Conservation (phyloP, 208 protist species). For the Herpetomonas muscarum region DNA sequence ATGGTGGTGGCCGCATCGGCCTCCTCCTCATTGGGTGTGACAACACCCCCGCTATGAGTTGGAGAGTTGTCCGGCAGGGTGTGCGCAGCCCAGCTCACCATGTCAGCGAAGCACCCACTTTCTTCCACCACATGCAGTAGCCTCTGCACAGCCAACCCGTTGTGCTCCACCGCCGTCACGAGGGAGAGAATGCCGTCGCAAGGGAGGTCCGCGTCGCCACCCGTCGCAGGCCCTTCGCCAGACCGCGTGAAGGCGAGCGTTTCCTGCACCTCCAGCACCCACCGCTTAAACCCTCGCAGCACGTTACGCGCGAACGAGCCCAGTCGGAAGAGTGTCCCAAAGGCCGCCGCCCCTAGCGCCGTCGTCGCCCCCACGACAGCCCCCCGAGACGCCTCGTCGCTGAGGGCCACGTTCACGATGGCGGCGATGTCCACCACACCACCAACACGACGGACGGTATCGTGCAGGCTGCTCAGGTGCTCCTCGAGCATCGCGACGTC, state of each 20-base stretch:
- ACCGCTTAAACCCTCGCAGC: constrained; percentile 29
- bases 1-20: too few species aligned
- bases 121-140: constrained; percentile 24
- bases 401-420: neutral
- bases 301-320: constrained; percentile 22
- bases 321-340: constrained; percentile 32
- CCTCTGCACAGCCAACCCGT: constrained; percentile 25
- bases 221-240: neutral
- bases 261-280: constrained; percentile 45
- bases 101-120: constrained; percentile 26
- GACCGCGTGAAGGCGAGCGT: neutral
- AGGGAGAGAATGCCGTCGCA: constrained; percentile 5
- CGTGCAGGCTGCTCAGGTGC: constrained; percentile 12
- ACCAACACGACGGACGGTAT: neutral
- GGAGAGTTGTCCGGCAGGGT: too few species aligned
- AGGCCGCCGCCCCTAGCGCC: constrained; percentile 30
- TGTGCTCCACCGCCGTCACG: constrained; percentile 23
- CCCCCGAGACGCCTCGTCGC: neutral
- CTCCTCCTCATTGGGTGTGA: too few species aligned
- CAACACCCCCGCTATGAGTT: too few species aligned
- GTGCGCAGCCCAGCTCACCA: constrained; percentile 7
- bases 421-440: neutral
- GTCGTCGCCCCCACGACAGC: constrained; percentile 6
- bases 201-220: neutral
- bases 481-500: constrained; percentile 28